These are phyloP conservation scores for Chaetomium sp. DNA, from an alignment of 2,329 filamentous ascomycete species.

Conservation along the genomic window DNA sequence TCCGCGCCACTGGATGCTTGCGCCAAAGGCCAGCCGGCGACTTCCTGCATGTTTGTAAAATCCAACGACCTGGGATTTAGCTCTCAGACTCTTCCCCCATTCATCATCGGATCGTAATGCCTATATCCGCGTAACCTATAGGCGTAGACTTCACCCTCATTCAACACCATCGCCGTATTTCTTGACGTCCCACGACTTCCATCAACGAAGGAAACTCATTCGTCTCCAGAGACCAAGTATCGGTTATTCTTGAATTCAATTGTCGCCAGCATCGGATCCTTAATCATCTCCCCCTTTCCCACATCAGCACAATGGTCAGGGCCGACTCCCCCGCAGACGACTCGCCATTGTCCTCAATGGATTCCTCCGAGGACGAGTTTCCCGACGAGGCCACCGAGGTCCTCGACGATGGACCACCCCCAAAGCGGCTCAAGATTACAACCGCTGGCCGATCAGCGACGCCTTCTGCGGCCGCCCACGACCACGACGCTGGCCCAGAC, in stretches of 20 bases:
- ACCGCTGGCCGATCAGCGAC: slow-evolving; percentile 33
- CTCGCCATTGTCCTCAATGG: slow-evolving; percentile 43
- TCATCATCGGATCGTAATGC: neutral
- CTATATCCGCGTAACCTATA: neutral
- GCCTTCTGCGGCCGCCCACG: slow-evolving; percentile 38
- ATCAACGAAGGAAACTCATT: too few relatives aligned
- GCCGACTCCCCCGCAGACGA: slow-evolving; percentile 34
- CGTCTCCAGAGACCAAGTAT: too few relatives aligned
- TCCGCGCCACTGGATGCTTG: neutral
- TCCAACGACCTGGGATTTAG: neutral
- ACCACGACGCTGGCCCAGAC: slow-evolving; percentile 44
- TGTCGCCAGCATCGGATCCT: neutral
- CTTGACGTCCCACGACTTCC: neutral
- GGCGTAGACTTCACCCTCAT: neutral
- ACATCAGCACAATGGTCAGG: slow-evolving; percentile 3
- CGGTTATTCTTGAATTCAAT: neutral
- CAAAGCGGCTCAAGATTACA: slow-evolving; percentile 41
- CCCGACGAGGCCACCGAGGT: slow-evolving; percentile 41
- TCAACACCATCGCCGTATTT: neutral
- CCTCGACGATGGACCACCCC: slow-evolving; percentile 38
- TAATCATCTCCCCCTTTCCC: neutral
- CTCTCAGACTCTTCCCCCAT: neutral
- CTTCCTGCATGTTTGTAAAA: neutral
- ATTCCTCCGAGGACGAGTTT: slow-evolving; percentile 40
- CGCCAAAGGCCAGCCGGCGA: neutral